Base-by-base conservation (phyloP, 1,284 basidiomycete species). In the Prillingera fragicola region DNA sequence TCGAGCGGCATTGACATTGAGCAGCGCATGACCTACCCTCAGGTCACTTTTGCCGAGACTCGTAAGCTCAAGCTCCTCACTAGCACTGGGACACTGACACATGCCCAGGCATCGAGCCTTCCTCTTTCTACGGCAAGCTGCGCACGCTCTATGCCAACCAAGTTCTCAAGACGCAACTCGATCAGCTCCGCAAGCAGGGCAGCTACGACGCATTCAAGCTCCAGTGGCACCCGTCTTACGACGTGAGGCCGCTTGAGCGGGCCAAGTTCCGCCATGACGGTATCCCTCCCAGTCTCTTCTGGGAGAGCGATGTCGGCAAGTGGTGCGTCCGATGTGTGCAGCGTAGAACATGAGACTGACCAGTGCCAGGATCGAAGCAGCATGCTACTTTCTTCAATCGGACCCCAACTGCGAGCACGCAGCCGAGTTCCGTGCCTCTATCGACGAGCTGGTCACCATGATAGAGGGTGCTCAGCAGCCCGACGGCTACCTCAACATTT, bases 161-260 rank as follows among this genome's bases (percentile, higher is more conserved):
- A 10, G 62, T 65, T 3, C 59, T 65, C 40, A 55, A 60, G 46
- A 64, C 62, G 5, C 62, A 64, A 41, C 48, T 64, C 9, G 55
- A 60, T 17, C 62, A 62, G 46, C 31, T 64, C 10, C 46, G 47
- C 18, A 55, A 62, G 43, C 60, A 62, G 48, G 62, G 62, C 10
- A 56, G 53, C 41, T 64, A 64, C 44, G 56, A 64, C 32, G 60
- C 62, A 6, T 64, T 60, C 56, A 48, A 55, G 33, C 38, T 61
- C 14, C 17, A 54, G 22, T 63, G 61, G 61, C 57, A 62, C 38
- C 55, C 56, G 1, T 46, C 45, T 5, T 63, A 63, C 41, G 55
- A 60, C 33, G 50, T 62, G 6, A 39, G 58, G 8, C 38, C 52
- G 18, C 41, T 58, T n/a, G 27, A 48, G 4, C 54, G 53, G 2